Conservation (phyloP, 2,329 filamentous ascomycete species). For the Emergomyces orientalis region DNA sequence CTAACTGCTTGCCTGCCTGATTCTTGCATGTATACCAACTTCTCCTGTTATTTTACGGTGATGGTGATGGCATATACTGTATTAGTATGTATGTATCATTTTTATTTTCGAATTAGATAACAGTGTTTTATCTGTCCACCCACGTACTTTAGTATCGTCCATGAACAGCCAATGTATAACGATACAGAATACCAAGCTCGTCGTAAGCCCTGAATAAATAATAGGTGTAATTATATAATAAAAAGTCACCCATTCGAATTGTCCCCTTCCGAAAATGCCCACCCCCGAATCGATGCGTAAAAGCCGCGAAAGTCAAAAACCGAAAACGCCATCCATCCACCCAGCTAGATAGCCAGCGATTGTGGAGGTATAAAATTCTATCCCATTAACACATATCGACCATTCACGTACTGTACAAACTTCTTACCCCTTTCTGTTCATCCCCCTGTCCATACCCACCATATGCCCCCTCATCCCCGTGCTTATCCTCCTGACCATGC, state of each 20-base stretch:
- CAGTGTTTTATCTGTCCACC: slow-evolving; percentile 2
- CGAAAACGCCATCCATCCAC: background rate
- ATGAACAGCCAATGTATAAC: background rate
- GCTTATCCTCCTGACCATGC: slow-evolving; percentile 7
- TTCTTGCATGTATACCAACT: background rate
- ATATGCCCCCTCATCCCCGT: slow-evolving; percentile 11
- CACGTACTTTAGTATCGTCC: background rate
- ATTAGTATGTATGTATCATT: slow-evolving; percentile 10
- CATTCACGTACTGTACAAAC: slow-evolving; percentile 9
- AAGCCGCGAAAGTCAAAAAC: background rate
- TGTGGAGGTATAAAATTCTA: background rate
- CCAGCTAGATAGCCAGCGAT: background rate
- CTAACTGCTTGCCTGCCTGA: background rate
- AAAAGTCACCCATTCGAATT: background rate
- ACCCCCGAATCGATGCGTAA: background rate
- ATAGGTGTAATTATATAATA: background rate
- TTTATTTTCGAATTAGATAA: slow-evolving; percentile 3
- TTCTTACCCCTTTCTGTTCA: slow-evolving; percentile 7
- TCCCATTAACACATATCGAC: background rate
- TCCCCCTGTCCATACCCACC: slow-evolving; percentile 12
- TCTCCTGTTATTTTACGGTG: background rate
- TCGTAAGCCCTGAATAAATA: background rate
- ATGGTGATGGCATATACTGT: slow-evolving; percentile 10
- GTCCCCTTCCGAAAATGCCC: background rate
- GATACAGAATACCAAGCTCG: background rate